Evolutionary conservation across 805 yeast species (phyloP).

Genomic region (Starmerella powellii): DNA sequence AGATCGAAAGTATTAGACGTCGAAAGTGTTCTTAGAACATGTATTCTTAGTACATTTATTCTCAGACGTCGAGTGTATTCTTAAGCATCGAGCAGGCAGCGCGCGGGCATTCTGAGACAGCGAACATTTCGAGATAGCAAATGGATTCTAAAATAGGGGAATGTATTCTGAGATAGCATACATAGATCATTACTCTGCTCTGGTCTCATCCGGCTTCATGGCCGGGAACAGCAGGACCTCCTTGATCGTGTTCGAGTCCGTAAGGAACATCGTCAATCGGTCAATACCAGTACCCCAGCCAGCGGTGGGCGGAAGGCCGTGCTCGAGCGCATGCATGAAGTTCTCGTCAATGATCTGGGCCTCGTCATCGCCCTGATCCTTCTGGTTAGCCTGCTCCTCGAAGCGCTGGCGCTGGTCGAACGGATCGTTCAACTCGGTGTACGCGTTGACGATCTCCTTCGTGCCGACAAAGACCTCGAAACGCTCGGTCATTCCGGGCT

Average conservation of each 20-base stretch:
- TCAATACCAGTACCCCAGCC: conserved; percentile 99
- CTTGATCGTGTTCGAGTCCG: conserved; percentile 91
- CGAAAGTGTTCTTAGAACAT: no score
- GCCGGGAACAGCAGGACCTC: conserved; percentile 97
- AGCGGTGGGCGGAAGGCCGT: conserved; percentile 98
- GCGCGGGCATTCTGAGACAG: no score
- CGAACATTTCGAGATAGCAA: no score
- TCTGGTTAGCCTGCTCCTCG: conserved; percentile 98
- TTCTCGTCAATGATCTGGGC: conserved; percentile 94
- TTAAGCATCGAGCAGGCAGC: no score
- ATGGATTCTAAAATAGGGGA: no score
- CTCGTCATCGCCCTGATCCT: conserved; percentile 98
- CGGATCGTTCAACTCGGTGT: conserved; percentile 98
- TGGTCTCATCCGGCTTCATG: conserved; percentile 74
- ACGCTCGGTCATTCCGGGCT: conserved; percentile 94
- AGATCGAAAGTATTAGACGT: no score
- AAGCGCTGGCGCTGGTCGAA: conserved; percentile 95
- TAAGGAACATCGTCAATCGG: conserved; percentile 94
- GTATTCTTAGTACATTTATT: no score
- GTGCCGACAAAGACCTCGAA: conserved; percentile 98
- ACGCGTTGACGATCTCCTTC: conserved; percentile 95
- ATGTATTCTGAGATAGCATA: no score
- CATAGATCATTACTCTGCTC: conserved; percentile 8
- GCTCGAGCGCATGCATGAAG: conserved; percentile 94
- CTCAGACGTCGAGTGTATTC: no score